These are phyloP conservation scores for Rhizophagus sp. DNA, from an alignment of 192 early-diverging fungal species.

Conservation along the genomic window DNA sequence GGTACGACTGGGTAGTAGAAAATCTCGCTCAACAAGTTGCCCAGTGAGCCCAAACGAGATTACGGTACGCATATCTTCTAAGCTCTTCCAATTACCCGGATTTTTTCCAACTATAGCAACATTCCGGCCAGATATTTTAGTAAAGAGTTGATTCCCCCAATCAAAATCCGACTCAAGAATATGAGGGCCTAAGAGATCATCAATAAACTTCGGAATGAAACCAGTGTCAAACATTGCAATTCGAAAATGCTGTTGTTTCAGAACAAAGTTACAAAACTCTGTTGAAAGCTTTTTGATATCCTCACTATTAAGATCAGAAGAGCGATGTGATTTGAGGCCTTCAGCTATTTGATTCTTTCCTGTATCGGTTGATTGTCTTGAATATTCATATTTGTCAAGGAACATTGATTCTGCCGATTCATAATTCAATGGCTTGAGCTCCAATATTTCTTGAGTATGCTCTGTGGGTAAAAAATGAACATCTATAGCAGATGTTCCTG, in stretches of 20 bases:
- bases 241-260: constrained; percentile 24
- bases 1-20: not conserved
- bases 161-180: constrained; percentile 19
- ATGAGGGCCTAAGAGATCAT: constrained; percentile 14
- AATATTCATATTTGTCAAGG: constrained; percentile 26
- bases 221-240: constrained; percentile 26
- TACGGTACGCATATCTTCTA: constrained; percentile 12
- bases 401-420: constrained; percentile 25
- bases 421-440: constrained; percentile 19
- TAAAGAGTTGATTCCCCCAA: constrained; percentile 25
- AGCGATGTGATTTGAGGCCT: constrained; percentile 19
- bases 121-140: constrained; percentile 13
- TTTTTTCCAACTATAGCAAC: not conserved
- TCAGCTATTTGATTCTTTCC: constrained; percentile 10
- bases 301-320: constrained; percentile 25
- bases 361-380: constrained; percentile 21
- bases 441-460: not conserved
- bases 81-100: constrained; percentile 21
- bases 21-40: constrained; percentile 21
- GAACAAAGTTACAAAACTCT: constrained; percentile 21
- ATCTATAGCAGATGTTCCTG: constrained; percentile 21
- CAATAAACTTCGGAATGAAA: constrained; percentile 27
- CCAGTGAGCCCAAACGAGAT: constrained; percentile 25
- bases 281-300: constrained; percentile 22
- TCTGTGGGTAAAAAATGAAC: constrained; percentile 19